These are phyloP conservation scores for Globisporangium ultimum DNA, from an alignment of 352 stramenopile genomes.

Conservation along the genomic window DNA sequence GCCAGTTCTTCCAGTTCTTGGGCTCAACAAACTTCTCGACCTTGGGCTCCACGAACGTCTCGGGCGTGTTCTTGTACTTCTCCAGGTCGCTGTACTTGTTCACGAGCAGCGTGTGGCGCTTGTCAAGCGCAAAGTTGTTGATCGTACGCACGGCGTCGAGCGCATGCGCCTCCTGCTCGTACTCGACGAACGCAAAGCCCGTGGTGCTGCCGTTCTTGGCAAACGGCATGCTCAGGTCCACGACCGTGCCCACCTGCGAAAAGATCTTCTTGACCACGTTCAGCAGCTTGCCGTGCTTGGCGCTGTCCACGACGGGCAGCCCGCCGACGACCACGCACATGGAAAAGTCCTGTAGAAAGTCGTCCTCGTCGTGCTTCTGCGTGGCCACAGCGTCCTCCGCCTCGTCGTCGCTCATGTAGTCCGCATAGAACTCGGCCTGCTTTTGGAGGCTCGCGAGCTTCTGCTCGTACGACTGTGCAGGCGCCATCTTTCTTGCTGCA, in stretches of 20 bases:
- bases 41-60: slow-evolving; percentile 79
- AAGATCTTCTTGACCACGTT: slow-evolving; percentile 87
- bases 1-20: slow-evolving; percentile 92
- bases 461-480: slow-evolving; percentile 69
- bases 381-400: slow-evolving; percentile 55
- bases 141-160: slow-evolving; percentile 80
- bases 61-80: slow-evolving; percentile 66
- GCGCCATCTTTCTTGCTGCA: slow-evolving; percentile 35
- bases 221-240: slow-evolving; percentile 83
- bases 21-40: slow-evolving; percentile 87
- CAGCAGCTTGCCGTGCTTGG: slow-evolving; percentile 83
- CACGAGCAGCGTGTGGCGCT: slow-evolving; percentile 95
- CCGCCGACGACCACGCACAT: slow-evolving; percentile 79
- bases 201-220: slow-evolving; percentile 49
- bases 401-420: slow-evolving; percentile 84
- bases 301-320: slow-evolving; percentile 64
- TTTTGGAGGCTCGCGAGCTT: slow-evolving; percentile 67
- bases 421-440: slow-evolving; percentile 71
- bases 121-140: slow-evolving; percentile 93
- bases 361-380: slow-evolving; percentile 67
- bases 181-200: slow-evolving; percentile 83
- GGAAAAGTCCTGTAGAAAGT: slow-evolving; percentile 80
- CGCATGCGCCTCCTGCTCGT: slow-evolving; percentile 67
- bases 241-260: slow-evolving; percentile 68
- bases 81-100: slow-evolving; percentile 90